These are phyloP conservation scores for Penicillium oxalicum DNA, from an alignment of 2,329 filamentous ascomycete genomes.

Conservation along the genomic window DNA sequence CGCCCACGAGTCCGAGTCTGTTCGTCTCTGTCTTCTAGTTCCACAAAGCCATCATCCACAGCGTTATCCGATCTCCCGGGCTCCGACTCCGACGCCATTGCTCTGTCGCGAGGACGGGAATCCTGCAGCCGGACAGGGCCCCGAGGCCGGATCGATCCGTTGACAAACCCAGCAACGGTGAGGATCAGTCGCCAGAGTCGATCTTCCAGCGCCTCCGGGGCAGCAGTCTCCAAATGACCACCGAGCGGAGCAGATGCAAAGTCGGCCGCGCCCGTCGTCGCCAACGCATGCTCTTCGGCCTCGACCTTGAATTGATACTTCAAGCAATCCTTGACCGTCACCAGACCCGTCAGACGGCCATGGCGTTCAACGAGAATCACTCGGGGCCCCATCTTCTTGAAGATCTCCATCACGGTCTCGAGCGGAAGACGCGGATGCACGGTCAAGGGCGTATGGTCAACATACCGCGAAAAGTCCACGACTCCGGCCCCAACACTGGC, in stretches of 20 bases:
- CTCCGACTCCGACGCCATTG: conserved; percentile 6
- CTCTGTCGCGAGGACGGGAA: conserved; percentile 16
- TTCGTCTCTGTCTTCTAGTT: conserved; percentile 38
- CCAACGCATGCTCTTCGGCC: conserved; percentile 61
- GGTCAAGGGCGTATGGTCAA: conserved; percentile 82
- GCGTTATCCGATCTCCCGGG: conserved; percentile 47
- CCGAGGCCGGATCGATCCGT: conserved; percentile 10
- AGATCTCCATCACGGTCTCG: conserved; percentile 97
- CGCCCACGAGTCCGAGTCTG: conserved; percentile 8
- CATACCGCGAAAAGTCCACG: conserved; percentile 78
- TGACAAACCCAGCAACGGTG: conserved; percentile 19
- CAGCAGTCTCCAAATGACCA: conserved; percentile 14
- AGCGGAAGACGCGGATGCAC: conserved; percentile 86
- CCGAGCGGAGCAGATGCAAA: conserved; percentile 16
- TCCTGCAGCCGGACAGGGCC: conserved; percentile 13
- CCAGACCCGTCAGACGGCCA: conserved; percentile 73
- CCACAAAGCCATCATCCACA: conserved; percentile 44
- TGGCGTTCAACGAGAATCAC: conserved; percentile 90
- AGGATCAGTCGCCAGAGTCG: conserved; percentile 36
- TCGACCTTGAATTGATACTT: conserved; percentile 98
- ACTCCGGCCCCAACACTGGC: conserved; percentile 51
- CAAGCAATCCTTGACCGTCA: conserved; percentile 94
- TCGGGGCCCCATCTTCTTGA: conserved; percentile 93
- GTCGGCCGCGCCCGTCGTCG: conserved; percentile 27
- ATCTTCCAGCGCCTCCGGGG: conserved; percentile 28